phyloP scores from a whole-genome alignment of 1,284 basidiomycete species.

The Amylostereum areolatum region DNA sequence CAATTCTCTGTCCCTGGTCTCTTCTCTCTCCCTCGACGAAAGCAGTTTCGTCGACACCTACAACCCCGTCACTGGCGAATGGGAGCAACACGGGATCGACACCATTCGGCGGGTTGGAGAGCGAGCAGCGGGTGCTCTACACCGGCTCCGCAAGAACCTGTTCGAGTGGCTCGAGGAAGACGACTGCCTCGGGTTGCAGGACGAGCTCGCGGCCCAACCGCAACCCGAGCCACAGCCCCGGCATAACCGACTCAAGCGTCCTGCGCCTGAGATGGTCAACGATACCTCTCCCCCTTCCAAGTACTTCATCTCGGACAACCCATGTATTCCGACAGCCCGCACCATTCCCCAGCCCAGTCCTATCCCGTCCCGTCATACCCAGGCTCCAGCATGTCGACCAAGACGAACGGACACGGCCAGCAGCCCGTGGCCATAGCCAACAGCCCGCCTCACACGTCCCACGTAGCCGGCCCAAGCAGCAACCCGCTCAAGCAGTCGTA shows the following conservation, averaged over 20 bases:
- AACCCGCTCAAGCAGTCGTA: neutral
- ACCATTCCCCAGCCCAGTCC: slow-evolving; percentile 3
- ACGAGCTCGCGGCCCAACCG: slow-evolving; percentile 45
- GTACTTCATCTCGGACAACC: slow-evolving; percentile 13
- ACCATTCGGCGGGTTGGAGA: slow-evolving; percentile 36
- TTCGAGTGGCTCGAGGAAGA: slow-evolving; percentile 48
- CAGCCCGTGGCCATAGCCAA: neutral
- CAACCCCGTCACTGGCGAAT: slow-evolving; percentile 44
- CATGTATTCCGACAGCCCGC: slow-evolving; percentile 8
- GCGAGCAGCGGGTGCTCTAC: slow-evolving; percentile 50
- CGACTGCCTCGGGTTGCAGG: slow-evolving; percentile 48
- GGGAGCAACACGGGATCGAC: slow-evolving; percentile 47
- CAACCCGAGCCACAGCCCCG: neutral
- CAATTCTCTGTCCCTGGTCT: slow-evolving; percentile 42
- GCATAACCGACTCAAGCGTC: slow-evolving; percentile 11
- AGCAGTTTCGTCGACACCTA: slow-evolving; percentile 56
- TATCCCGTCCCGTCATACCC: neutral
- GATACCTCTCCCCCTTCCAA: slow-evolving; percentile 14
- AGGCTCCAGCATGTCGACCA: neutral
- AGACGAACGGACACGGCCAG: neutral
- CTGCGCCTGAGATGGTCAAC: slow-evolving; percentile 11
- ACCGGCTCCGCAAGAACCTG: slow-evolving; percentile 48
- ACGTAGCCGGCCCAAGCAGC: neutral
- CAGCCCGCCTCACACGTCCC: neutral
- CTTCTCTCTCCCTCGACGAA: slow-evolving; percentile 43